Evolutionary conservation across 2,329 filamentous ascomycete species (phyloP).

Genomic region (Fusarium sp.): DNA sequence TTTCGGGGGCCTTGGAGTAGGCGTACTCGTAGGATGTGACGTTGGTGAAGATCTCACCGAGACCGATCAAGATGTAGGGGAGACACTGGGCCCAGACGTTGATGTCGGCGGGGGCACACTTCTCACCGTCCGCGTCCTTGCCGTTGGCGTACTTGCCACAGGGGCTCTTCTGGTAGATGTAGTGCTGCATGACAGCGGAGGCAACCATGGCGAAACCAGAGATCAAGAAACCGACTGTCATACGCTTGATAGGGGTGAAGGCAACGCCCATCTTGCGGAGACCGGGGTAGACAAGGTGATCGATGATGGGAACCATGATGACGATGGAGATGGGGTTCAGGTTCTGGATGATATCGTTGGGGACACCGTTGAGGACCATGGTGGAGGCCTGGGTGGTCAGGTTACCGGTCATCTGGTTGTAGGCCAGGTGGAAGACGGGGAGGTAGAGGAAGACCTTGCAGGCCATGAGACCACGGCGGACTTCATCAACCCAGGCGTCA

Average conservation of each 20-base stretch:
- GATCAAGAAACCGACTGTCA: slow-evolving; percentile 77
- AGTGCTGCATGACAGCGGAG: slow-evolving; percentile 69
- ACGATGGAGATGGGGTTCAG: slow-evolving; percentile 81
- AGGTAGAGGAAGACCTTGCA: slow-evolving; percentile 80
- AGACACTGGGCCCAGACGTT: slow-evolving; percentile 73
- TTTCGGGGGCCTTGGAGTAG: slow-evolving; percentile 81
- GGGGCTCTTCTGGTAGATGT: slow-evolving; percentile 72
- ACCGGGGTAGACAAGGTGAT: slow-evolving; percentile 76
- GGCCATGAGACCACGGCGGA: slow-evolving; percentile 76
- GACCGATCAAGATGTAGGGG: slow-evolving; percentile 64
- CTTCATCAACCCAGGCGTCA: slow-evolving; percentile 85
- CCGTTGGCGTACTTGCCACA: slow-evolving; percentile 69
- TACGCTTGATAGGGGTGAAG: slow-evolving; percentile 83
- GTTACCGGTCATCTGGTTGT: slow-evolving; percentile 73
- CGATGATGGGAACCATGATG: slow-evolving; percentile 79
- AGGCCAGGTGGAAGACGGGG: slow-evolving; percentile 72
- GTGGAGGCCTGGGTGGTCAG: slow-evolving; percentile 74
- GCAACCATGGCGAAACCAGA: slow-evolving; percentile 72
- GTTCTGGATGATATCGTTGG: slow-evolving; percentile 83
- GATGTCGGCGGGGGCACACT: slow-evolving; percentile 70
- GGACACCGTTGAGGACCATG: slow-evolving; percentile 77
- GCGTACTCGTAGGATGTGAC: slow-evolving; percentile 79
- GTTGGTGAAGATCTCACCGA: slow-evolving; percentile 68
- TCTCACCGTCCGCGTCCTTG: slow-evolving; percentile 30
- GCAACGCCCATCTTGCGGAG: slow-evolving; percentile 73